phyloP scores from a whole-genome alignment of 2,329 filamentous ascomycete genomes.

The Penicillium griseofulvum region DNA sequence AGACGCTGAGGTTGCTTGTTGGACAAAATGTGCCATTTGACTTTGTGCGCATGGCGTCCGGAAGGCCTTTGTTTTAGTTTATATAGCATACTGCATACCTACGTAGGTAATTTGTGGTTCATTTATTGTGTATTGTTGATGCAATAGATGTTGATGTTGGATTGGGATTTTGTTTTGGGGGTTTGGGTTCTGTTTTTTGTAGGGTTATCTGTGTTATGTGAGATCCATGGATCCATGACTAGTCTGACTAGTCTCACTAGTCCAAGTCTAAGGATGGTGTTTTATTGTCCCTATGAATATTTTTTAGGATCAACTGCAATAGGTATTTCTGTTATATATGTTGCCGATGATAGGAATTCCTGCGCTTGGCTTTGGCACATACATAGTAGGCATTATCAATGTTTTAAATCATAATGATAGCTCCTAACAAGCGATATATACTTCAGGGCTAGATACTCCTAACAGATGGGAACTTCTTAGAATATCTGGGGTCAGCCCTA shows the following conservation, averaged over 20 bases:
- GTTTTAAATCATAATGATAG: neutral
- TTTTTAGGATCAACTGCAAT: neutral
- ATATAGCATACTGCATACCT: neutral
- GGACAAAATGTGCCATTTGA: constrained; percentile 86
- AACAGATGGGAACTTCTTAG: constrained; percentile 14
- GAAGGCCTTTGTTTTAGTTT: constrained; percentile 52
- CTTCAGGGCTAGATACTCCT: neutral
- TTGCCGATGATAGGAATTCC: neutral
- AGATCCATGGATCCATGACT: neutral
- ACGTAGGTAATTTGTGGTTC: neutral
- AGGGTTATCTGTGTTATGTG: neutral
- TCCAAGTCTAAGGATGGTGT: neutral
- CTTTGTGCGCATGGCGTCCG: constrained; percentile 74
- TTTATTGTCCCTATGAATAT: neutral
- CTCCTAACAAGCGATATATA: neutral
- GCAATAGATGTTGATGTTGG: neutral
- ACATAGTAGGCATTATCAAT: neutral
- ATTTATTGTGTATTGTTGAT: neutral
- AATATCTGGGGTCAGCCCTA: constrained; percentile 16
- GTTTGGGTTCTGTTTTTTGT: neutral
- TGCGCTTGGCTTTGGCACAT: neutral
- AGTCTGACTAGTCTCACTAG: neutral
- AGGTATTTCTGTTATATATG: neutral
- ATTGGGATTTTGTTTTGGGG: neutral
- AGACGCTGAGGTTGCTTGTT: constrained; percentile 73